Evolutionary conservation across 2,329 filamentous ascomycete species (phyloP).

Genomic region (Aspergillus sp.): DNA sequence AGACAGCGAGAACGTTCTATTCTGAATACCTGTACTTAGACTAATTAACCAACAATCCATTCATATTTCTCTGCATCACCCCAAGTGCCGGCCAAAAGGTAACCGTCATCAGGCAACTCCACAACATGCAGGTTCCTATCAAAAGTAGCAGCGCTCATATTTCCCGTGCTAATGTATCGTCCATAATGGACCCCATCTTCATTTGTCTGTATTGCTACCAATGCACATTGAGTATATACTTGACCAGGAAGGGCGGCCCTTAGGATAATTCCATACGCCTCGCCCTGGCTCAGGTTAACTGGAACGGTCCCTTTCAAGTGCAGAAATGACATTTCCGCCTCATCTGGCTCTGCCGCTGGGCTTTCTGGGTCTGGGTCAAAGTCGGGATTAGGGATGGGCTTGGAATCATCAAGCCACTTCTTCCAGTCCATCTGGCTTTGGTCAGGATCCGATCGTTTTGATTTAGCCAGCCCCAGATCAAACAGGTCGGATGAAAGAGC

Average conservation of each 20-base stretch:
- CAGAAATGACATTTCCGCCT: not conserved
- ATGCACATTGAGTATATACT: not conserved
- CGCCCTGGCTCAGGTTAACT: not conserved
- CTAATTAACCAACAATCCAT: not conserved
- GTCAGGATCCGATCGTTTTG: not conserved
- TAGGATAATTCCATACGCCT: not conserved
- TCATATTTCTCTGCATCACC: not conserved
- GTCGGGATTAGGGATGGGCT: not conserved
- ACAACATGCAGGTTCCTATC: not conserved
- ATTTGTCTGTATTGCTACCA: not conserved
- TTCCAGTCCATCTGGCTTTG: not conserved
- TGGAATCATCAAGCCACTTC: not conserved
- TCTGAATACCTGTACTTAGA: too few relatives aligned
- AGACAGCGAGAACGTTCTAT: too few relatives aligned
- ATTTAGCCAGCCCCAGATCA: not conserved
- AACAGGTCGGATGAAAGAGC: not conserved
- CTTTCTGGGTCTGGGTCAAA: not conserved
- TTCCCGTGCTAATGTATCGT: not conserved
- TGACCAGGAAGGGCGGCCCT: not conserved
- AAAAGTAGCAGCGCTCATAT: not conserved
- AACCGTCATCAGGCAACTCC: not conserved
- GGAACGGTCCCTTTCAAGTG: not conserved
- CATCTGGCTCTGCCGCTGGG: not conserved
- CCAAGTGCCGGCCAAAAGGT: not conserved
- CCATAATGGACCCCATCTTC: not conserved